Conservation (phyloP, 805 yeast species). For the Cyberlindnera veronae region DNA sequence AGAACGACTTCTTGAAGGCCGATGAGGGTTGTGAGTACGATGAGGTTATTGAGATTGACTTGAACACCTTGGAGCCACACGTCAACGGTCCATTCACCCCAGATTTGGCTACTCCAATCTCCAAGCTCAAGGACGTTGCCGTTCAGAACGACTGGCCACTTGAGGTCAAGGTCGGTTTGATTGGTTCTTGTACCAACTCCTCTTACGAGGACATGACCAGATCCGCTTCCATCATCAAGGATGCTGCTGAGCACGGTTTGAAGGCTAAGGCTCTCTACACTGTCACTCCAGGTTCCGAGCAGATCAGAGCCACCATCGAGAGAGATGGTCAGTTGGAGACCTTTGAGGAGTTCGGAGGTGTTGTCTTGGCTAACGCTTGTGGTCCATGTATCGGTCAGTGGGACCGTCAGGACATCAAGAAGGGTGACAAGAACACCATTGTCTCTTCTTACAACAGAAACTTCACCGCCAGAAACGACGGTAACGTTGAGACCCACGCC, state of each 20-base stretch:
- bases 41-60: conserved; percentile 84
- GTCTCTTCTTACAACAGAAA: conserved; percentile 97
- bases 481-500: conserved; percentile 96
- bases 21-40: conserved; percentile 91
- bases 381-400: conserved; percentile 99
- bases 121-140: conserved; percentile 81
- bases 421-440: conserved; percentile 93
- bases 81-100: conserved; percentile 99
- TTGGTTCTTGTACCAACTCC: conserved; percentile 98
- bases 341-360: conserved; percentile 88
- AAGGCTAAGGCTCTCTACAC: conserved; percentile 89
- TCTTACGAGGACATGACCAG: conserved; percentile 98
- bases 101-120: conserved; percentile 93
- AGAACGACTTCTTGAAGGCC: conserved; percentile 67
- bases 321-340: conserved; percentile 91
- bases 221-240: conserved; percentile 86
- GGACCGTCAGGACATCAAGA: conserved; percentile 86
- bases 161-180: conserved; percentile 89
- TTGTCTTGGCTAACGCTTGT: conserved; percentile 95
- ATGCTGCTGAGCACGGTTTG: conserved; percentile 88
- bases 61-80: conserved; percentile 87
- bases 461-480: conserved; percentile 97
- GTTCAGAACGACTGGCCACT: conserved; percentile 87
- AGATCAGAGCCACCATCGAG: conserved; percentile 96
- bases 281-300: conserved; percentile 98